phyloP scores from a whole-genome alignment of 306 rosid genomes.

The Cicer bijugum region DNA sequence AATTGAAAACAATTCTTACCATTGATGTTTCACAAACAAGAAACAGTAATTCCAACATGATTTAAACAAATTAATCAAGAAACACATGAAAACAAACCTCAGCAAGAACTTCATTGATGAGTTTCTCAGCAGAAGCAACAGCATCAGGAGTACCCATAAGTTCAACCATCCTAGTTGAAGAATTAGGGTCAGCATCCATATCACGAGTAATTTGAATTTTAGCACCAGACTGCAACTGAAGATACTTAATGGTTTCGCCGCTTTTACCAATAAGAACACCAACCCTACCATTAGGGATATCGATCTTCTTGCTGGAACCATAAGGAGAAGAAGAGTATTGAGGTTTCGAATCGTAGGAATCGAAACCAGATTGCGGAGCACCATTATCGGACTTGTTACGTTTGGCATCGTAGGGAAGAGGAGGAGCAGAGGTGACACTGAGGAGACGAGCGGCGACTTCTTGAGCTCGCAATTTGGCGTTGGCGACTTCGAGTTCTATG shows the following conservation, averaged over 20 bases:
- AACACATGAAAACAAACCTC: slow-evolving; percentile 58
- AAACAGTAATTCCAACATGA: neutral
- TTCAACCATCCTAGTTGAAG: slow-evolving; percentile 68
- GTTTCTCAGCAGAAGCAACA: slow-evolving; percentile 79
- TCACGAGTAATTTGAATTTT: slow-evolving; percentile 97
- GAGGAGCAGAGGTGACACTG: slow-evolving; percentile 47
- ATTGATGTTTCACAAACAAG: neutral
- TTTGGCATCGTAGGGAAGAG: slow-evolving; percentile 57
- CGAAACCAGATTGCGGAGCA: slow-evolving; percentile 57
- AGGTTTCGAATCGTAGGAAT: slow-evolving; percentile 69
- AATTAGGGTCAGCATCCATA: slow-evolving; percentile 82
- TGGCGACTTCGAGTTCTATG: slow-evolving; percentile 62
- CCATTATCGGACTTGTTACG: slow-evolving; percentile 86
- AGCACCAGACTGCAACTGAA: slow-evolving; percentile 92
- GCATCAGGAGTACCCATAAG: slow-evolving; percentile 89
- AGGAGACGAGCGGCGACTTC: slow-evolving; percentile 90
- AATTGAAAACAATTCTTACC: neutral
- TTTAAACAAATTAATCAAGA: neutral
- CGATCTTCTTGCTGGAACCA: slow-evolving; percentile 80
- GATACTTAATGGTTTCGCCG: slow-evolving; percentile 96
- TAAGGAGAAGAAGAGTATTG: slow-evolving; percentile 45
- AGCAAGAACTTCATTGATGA: slow-evolving; percentile 85
- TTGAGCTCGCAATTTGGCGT: slow-evolving; percentile 85
- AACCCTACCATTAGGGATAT: slow-evolving; percentile 90
- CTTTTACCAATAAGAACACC: slow-evolving; percentile 97